Conservation (phyloP, 164 flowering plant genomes). For the Echeveria elegans region DNA sequence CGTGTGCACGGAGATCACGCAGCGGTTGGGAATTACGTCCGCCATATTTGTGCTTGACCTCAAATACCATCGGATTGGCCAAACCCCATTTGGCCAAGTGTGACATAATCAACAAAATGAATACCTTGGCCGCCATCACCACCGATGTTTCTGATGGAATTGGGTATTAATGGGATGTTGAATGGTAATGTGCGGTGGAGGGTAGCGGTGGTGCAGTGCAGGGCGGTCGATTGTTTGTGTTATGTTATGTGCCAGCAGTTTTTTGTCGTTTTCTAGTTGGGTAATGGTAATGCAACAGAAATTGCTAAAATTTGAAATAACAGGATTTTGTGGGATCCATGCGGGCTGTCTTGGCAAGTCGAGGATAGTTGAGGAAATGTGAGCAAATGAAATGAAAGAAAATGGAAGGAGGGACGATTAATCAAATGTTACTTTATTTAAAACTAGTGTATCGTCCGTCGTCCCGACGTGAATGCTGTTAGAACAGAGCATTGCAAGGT, state of each 20-base stretch:
- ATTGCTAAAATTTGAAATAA: not conserved
- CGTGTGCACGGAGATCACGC: constrained; percentile 29
- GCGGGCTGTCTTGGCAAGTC: too few species aligned
- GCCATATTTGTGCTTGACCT: constrained; percentile 33
- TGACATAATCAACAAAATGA: constrained; percentile 8
- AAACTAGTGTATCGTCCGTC: too few species aligned
- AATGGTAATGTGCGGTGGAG: not conserved
- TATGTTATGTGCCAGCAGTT: not conserved
- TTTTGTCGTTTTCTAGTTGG: not conserved
- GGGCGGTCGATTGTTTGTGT: not conserved
- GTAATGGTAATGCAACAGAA: not conserved
- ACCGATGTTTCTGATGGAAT: not conserved
- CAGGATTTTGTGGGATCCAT: not conserved
- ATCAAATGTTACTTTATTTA: too few species aligned
- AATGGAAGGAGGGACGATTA: too few species aligned
- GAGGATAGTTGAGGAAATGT: too few species aligned
- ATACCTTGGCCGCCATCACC: not conserved
- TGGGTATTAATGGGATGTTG: not conserved
- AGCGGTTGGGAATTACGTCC: constrained; percentile 21
- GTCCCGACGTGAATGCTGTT: too few species aligned
- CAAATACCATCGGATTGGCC: constrained; percentile 29
- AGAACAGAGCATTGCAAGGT: too few species aligned
- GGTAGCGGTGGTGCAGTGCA: constrained; percentile 2
- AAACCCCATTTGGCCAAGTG: not conserved
- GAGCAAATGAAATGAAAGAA: too few species aligned